These are phyloP conservation scores for Tilletiaria anomala DNA, from an alignment of 1,284 basidiomycete genomes.

Conservation along the genomic window DNA sequence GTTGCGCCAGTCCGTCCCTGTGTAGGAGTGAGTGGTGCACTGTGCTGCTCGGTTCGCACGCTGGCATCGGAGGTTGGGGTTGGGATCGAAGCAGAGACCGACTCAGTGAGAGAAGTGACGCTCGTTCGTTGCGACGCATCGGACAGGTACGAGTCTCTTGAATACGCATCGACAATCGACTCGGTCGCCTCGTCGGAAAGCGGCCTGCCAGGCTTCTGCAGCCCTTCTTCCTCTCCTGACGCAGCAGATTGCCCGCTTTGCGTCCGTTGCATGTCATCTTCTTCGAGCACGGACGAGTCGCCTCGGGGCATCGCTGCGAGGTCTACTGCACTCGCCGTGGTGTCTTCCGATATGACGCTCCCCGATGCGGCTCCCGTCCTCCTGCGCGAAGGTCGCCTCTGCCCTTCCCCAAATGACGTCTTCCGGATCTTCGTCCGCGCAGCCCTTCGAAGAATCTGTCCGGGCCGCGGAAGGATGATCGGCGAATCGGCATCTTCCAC, in stretches of 20 bases:
- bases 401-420: constrained; percentile 55
- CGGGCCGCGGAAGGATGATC: constrained; percentile 72
- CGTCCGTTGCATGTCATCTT: too few species aligned
- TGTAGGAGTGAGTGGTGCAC: too few species aligned
- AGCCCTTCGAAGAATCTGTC: constrained; percentile 73
- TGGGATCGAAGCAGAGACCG: too few species aligned
- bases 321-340: not conserved
- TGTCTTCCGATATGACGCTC: not conserved
- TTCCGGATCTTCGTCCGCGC: constrained; percentile 93
- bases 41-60: too few species aligned
- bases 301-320: too few species aligned
- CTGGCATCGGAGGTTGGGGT: too few species aligned
- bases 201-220: constrained; percentile 4
- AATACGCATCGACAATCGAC: constrained; percentile 25
- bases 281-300: too few species aligned
- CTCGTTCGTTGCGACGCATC: constrained; percentile 24
- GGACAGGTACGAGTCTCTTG: constrained; percentile 23
- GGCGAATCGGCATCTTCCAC: constrained; percentile 70
- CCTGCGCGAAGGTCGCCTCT: constrained; percentile 45
- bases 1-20: too few species aligned
- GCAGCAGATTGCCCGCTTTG: constrained; percentile 19
- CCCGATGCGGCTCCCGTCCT: not conserved
- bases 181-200: constrained; percentile 23
- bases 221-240: constrained; percentile 11
- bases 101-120: constrained; percentile 15